phyloP scores from a whole-genome alignment of 2,329 filamentous ascomycete genomes.

The Calonectria hongkongensis region DNA sequence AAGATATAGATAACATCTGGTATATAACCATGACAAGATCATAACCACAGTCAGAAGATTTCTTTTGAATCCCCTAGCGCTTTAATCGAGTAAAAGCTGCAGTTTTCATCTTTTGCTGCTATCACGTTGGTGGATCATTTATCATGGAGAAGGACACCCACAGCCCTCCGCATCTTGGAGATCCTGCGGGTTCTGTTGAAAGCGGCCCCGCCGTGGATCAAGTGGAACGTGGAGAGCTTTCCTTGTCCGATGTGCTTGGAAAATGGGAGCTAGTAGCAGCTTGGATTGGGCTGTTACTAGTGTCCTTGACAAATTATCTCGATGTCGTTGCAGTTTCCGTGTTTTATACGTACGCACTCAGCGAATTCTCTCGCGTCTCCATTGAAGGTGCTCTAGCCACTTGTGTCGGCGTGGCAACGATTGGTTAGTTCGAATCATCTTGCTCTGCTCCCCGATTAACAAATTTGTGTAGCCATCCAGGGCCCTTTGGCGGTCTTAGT shows the following conservation, averaged over 20 bases:
- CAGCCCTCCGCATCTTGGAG: background rate
- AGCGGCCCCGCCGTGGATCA: background rate
- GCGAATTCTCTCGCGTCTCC: slow-evolving; percentile 9
- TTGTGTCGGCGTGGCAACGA: background rate
- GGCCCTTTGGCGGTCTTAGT: slow-evolving; percentile 7
- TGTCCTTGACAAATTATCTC: slow-evolving; percentile 23
- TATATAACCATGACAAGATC: background rate
- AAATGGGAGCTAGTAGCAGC: slow-evolving; percentile 8
- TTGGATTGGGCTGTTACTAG: slow-evolving; percentile 13
- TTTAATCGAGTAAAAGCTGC: background rate
- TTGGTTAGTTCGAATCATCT: background rate
- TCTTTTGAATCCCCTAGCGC: background rate
- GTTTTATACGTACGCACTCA: slow-evolving; percentile 5
- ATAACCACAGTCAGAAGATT: too few relatives aligned
- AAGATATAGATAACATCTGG: background rate
- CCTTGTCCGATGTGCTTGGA: slow-evolving; percentile 1
- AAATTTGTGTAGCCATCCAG: background rate
- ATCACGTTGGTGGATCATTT: background rate
- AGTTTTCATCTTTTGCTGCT: background rate
- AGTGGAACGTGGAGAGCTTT: background rate
- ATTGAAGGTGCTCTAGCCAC: slow-evolving; percentile 9
- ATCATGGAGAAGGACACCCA: background rate
- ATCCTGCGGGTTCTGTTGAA: background rate
- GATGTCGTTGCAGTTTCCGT: slow-evolving; percentile 11
- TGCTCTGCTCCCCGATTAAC: background rate